Percentiles rank a stretch among this genome's conserved stretches.
phyloP scores from a whole-genome alignment of 805 yeast species.

The Saccharomycopsis amapae region DNA sequence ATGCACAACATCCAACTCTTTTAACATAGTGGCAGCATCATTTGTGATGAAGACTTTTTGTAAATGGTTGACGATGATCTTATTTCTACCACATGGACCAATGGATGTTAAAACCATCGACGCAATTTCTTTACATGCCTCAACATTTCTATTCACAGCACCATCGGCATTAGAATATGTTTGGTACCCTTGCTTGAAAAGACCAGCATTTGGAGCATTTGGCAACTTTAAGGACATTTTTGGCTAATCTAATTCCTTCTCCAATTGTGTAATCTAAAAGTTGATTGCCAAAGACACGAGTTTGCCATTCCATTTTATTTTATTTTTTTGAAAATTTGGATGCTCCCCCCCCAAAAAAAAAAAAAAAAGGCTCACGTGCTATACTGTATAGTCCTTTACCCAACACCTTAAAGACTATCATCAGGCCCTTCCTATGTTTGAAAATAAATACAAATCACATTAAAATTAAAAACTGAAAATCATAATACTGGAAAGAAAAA shows the following conservation, averaged over 20 bases:
- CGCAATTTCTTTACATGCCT: constrained; percentile 90
- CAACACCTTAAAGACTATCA: neutral
- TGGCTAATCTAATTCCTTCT: neutral
- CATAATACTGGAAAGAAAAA: neutral
- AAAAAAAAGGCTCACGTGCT: neutral
- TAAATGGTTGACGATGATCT: constrained; percentile 84
- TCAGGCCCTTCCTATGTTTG: neutral
- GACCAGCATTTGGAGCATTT: constrained; percentile 84
- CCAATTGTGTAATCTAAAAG: neutral
- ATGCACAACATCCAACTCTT: constrained; percentile 89
- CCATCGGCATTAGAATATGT: constrained; percentile 87
- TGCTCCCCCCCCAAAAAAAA: neutral
- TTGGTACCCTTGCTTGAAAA: constrained; percentile 93
- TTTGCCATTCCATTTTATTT: neutral
- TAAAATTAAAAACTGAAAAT: neutral
- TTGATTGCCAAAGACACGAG: neutral
- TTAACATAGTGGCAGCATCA: constrained; percentile 96
- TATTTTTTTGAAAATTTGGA: too few relatives aligned
- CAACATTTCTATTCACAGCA: constrained; percentile 84
- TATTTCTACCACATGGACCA: constrained; percentile 97
- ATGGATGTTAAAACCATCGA: constrained; percentile 87
- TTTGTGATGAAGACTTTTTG: constrained; percentile 85
- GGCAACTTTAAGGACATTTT: constrained; percentile 86
- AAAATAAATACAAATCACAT: neutral
- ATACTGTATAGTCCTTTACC: too few relatives aligned